Evolutionary conservation across 2,329 filamentous ascomycete genomes (phyloP).

Genomic region (Colletotrichum abscissum): DNA sequence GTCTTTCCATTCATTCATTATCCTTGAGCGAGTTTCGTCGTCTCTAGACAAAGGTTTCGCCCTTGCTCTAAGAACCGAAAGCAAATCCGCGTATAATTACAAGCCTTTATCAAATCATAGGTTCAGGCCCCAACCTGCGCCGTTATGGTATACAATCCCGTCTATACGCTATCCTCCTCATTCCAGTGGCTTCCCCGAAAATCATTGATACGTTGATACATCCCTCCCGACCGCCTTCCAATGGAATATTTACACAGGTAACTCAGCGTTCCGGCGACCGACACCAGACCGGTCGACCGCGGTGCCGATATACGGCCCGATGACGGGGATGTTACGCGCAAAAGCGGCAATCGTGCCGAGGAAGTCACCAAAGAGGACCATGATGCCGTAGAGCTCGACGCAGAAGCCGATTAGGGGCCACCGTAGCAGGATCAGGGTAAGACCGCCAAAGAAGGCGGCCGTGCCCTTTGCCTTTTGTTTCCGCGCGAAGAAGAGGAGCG

Average conservation of each 20-base stretch:
- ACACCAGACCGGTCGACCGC: slow-evolving; percentile 78
- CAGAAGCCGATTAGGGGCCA: slow-evolving; percentile 94
- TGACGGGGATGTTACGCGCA: slow-evolving; percentile 82
- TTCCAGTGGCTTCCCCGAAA: slow-evolving; percentile 28
- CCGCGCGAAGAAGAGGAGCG: slow-evolving; percentile 92
- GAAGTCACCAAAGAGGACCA: slow-evolving; percentile 96
- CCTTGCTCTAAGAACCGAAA: neutral
- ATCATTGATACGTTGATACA: neutral
- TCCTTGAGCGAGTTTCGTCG: neutral
- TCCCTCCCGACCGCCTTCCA: slow-evolving; percentile 38
- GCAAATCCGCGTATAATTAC: slow-evolving; percentile 5
- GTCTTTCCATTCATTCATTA: slow-evolving; percentile 30
- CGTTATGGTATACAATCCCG: slow-evolving; percentile 35
- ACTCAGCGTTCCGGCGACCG: slow-evolving; percentile 77
- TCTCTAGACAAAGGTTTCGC: neutral
- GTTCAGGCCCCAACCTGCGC: slow-evolving; percentile 23
- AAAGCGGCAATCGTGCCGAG: slow-evolving; percentile 92
- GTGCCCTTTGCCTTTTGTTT: slow-evolving; percentile 94
- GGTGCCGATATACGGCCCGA: slow-evolving; percentile 87
- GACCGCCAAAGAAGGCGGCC: slow-evolving; percentile 85
- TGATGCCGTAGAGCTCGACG: slow-evolving; percentile 92
- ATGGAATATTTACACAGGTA: slow-evolving; percentile 70
- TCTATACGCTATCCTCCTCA: slow-evolving; percentile 10
- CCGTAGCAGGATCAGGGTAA: slow-evolving; percentile 85
- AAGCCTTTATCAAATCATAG: slow-evolving; percentile 1